These are phyloP conservation scores for Didymella keratinophila DNA, from an alignment of 2,329 filamentous ascomycete genomes.

Conservation along the genomic window DNA sequence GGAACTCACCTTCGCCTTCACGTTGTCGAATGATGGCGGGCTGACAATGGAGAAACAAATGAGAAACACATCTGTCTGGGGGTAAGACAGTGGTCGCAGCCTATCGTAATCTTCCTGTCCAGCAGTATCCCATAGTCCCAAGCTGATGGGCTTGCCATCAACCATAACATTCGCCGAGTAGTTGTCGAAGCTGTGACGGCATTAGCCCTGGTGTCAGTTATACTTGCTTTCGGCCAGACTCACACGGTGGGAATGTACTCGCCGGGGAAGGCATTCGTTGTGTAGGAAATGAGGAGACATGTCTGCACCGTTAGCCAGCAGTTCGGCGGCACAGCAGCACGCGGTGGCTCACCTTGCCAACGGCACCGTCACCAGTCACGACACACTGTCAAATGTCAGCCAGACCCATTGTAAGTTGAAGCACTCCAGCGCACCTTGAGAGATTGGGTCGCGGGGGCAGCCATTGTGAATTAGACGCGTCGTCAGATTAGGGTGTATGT, in stretches of 20 bases:
- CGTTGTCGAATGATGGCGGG: conserved; percentile 98
- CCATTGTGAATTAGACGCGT: conserved; percentile 58
- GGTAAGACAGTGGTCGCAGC: conserved; percentile 92
- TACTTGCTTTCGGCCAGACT: conserved; percentile 45
- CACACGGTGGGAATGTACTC: conserved; percentile 99
- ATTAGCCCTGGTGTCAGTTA: conserved; percentile 34
- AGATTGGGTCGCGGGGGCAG: conserved; percentile 87
- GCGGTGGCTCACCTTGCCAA: conserved; percentile 80
- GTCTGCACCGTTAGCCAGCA: conserved; percentile 68
- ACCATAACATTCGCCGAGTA: conserved; percentile 99
- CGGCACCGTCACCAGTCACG: conserved; percentile 98
- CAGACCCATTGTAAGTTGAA: neutral
- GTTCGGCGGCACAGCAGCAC: conserved; percentile 23
- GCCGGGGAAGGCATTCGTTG: conserved; percentile 98
- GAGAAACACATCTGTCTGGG: conserved; percentile 96
- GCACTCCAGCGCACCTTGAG: conserved; percentile 72
- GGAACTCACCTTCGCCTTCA: conserved; percentile 86
- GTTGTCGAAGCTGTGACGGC: conserved; percentile 82
- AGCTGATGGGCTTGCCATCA: conserved; percentile 94
- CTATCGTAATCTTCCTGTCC: conserved; percentile 99
- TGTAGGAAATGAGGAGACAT: conserved; percentile 98
- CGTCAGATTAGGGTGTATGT: conserved; percentile 35
- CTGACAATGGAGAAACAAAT: conserved; percentile 99
- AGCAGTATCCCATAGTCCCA: conserved; percentile 98
- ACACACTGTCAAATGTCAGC: conserved; percentile 57